phyloP scores from a whole-genome alignment of 495 filamentous ascomycete genomes.

The Cenococcum geophilum region DNA sequence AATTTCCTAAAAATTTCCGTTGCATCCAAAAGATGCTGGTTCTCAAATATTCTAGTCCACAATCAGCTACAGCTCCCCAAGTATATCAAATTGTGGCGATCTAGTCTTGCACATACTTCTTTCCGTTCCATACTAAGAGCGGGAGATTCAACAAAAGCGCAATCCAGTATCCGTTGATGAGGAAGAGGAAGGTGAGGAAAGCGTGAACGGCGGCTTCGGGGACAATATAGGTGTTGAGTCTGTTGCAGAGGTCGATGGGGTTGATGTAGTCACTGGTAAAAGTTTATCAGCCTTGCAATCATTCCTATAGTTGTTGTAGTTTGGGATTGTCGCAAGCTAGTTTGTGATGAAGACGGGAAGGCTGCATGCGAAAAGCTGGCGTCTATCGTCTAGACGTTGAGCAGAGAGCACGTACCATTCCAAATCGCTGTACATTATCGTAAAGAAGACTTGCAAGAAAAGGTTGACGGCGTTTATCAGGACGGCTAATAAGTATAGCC shows the following conservation, averaged over 20 bases:
- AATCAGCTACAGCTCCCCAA: background rate
- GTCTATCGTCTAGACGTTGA: background rate
- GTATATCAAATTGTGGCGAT: conserved; percentile 30
- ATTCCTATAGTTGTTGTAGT: background rate
- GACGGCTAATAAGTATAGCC: conserved; percentile 97
- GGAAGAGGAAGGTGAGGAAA: conserved; percentile 87
- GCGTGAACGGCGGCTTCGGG: conserved; percentile 97
- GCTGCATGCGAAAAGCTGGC: background rate
- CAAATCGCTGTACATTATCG: conserved; percentile 99
- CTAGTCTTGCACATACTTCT: conserved; percentile 61
- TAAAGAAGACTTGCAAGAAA: conserved; percentile 99
- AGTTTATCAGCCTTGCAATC: background rate
- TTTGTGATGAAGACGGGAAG: too few species aligned
- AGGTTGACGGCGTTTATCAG: conserved; percentile 99
- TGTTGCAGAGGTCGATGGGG: conserved; percentile 99
- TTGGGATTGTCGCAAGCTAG: background rate
- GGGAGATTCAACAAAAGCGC: conserved; percentile 88
- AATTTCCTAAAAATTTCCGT: conserved; percentile 99
- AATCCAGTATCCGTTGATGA: conserved; percentile 99
- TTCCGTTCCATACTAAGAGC: conserved; percentile 86
- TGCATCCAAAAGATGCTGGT: conserved; percentile 92
- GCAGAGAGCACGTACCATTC: conserved; percentile 69
- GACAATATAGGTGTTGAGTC: conserved; percentile 98
- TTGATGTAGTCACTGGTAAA: conserved; percentile 98
- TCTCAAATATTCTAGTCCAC: conserved; percentile 75